Base-by-base conservation (phyloP, 495 filamentous ascomycete genomes). In the Daldinia grandis region DNA sequence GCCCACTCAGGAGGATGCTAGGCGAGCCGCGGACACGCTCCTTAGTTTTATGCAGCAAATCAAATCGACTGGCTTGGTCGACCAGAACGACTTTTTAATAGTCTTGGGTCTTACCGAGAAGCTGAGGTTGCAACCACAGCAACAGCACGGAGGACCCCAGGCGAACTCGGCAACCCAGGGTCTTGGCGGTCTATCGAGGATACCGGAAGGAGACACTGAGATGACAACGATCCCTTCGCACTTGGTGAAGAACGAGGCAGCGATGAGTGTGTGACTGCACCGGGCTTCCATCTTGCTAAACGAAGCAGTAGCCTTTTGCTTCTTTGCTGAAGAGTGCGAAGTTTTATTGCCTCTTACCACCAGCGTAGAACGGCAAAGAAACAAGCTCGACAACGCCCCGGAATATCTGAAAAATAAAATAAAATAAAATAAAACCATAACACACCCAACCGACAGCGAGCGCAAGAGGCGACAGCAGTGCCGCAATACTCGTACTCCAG, bases 1-100 rank as follows among this genome's bases (percentile, higher is more conserved):
- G 0, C 94, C 94, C 0, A 94, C 92, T 0, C 93, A 93, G 75
- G 95, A 98, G 67, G 95, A 99, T 76, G 95, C 95, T 0, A 85
- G 90, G 28, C 86, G 87, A 37, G 96, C 95, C 2, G 85, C 97
- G 21, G 93, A 98, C 74, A 86, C 95, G 12, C 86, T 98, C 1
- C 87, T 97, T 80, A 91, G 84, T 58, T 98, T 93, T 77, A 92
- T 98, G 79, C 86, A 92, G 69, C 87, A 90, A 50, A 89, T 93
- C 71, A 88, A 91, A 1, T 76, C 86, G 1, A 88, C 86, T 1
- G 87, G 89, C 0, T 86, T 90, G 21, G 84, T 92, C 44, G 91
- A 94, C 73, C 90, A 93, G 31, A 89, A 93, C 76, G 95, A 98
- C 67, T 96, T 91, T 77, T 69, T 93, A 57, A 88, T 89, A 33